These are phyloP conservation scores for Kokia cookei DNA, from an alignment of 441 rosid genomes.

Conservation along the genomic window DNA sequence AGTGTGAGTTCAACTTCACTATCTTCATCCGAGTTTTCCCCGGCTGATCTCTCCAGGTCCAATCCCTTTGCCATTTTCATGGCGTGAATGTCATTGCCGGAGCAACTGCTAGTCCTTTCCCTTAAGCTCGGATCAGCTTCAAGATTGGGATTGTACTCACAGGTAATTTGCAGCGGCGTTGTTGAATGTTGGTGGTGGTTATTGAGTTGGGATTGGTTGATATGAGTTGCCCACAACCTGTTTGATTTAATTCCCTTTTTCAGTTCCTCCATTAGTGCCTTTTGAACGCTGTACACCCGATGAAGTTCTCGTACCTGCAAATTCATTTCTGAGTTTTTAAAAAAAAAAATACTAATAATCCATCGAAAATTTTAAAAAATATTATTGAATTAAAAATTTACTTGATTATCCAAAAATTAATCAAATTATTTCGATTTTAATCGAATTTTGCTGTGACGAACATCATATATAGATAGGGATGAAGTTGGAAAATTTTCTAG, in stretches of 20 bases:
- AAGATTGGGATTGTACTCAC: conserved; percentile 6
- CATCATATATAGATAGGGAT: too few species aligned
- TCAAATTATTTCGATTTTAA: too few species aligned
- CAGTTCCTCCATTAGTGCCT: conserved; percentile 51
- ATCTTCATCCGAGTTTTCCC: conserved; percentile 39
- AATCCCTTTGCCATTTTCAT: conserved; percentile 20
- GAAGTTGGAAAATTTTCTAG: too few species aligned
- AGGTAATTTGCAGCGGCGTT: conserved; percentile 7
- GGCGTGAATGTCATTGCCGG: conserved; percentile 21
- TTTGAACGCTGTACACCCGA: conserved; percentile 60
- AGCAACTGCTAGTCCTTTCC: conserved; percentile 49
- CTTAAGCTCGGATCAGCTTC: conserved; percentile 27
- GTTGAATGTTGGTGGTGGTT: conserved; percentile 12
- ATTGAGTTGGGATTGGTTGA: conserved; percentile 15
- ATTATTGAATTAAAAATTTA: too few species aligned
- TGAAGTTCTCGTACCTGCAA: conserved; percentile 80
- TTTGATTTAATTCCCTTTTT: conserved; percentile 35
- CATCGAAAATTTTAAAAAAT: too few species aligned
- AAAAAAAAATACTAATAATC: too few species aligned
- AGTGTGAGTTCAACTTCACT: conserved; percentile 62
- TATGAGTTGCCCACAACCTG: conserved; percentile 15
- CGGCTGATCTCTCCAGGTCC: conserved; percentile 33
- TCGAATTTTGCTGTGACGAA: too few species aligned
- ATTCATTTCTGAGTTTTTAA: neutral
- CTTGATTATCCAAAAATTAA: too few species aligned